phyloP scores from a whole-genome alignment of 2,329 filamentous ascomycete species.

The Dactylonectria estremocensis region DNA sequence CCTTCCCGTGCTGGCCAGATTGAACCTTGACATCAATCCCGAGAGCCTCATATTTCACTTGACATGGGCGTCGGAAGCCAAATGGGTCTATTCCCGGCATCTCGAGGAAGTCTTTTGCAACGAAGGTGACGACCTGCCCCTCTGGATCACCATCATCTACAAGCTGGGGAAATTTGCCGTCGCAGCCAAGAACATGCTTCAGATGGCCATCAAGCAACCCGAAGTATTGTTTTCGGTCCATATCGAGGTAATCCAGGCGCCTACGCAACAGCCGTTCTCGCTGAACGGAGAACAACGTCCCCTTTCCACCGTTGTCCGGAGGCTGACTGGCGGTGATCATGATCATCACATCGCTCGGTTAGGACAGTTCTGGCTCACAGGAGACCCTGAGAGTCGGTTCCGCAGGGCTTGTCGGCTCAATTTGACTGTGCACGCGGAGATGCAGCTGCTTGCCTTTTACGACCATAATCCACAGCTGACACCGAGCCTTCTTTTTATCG shows the following conservation, averaged over 20 bases:
- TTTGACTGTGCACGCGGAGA: conserved; percentile 51
- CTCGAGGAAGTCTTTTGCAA: conserved; percentile 33
- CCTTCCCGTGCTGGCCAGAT: neutral
- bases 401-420: conserved; percentile 37
- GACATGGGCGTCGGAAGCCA: conserved; percentile 42
- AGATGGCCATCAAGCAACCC: conserved; percentile 45
- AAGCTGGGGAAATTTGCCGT: conserved; percentile 50
- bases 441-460: conserved; percentile 50
- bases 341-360: conserved; percentile 35
- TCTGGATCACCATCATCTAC: conserved; percentile 38
- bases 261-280: conserved; percentile 18
- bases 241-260: conserved; percentile 34
- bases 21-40: neutral
- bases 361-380: neutral
- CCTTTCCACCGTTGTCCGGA: conserved; percentile 2
- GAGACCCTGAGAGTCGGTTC: conserved; percentile 28
- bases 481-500: conserved; percentile 45
- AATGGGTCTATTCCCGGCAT: conserved; percentile 40
- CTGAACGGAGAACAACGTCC: neutral
- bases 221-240: conserved; percentile 41
- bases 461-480: conserved; percentile 39
- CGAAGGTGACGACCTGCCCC: conserved; percentile 17
- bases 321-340: neutral
- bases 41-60: conserved; percentile 18
- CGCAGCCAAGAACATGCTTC: conserved; percentile 49